Conservation (phyloP, 495 filamentous ascomycete genomes). For the Chaetomium fimeti region DNA sequence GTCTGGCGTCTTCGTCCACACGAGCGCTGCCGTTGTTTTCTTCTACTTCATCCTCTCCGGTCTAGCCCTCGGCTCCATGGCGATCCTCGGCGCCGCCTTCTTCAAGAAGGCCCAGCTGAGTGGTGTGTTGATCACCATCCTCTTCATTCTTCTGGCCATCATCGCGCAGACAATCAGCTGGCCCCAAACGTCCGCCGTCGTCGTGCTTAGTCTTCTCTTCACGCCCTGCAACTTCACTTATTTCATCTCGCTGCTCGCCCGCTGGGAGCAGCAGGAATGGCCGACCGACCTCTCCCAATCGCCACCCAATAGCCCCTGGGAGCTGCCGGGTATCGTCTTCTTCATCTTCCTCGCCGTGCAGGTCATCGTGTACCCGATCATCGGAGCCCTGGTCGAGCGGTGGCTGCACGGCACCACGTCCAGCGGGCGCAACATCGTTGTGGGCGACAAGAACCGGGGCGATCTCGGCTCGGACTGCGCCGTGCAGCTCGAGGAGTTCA, state of each 20-base stretch:
- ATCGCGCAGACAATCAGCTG: slow-evolving; percentile 63
- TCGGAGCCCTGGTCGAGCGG: slow-evolving; percentile 72
- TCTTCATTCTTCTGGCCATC: slow-evolving; percentile 65
- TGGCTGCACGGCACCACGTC: slow-evolving; percentile 70
- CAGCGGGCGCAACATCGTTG: slow-evolving; percentile 55
- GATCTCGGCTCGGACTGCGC: slow-evolving; percentile 47
- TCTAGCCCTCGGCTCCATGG: slow-evolving; percentile 63
- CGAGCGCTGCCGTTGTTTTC: slow-evolving; percentile 58
- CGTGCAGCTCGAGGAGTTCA: slow-evolving; percentile 65
- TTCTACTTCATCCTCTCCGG: slow-evolving; percentile 64
- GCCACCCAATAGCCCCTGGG: slow-evolving; percentile 61
- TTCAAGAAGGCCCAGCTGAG: slow-evolving; percentile 76
- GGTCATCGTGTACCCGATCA: slow-evolving; percentile 66
- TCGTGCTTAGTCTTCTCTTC: slow-evolving; percentile 66
- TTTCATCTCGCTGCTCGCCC: slow-evolving; percentile 65
- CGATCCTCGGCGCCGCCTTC: slow-evolving; percentile 67
- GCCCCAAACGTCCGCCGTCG: slow-evolving; percentile 56
- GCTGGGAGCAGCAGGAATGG: slow-evolving; percentile 58
- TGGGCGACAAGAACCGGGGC: slow-evolving; percentile 35
- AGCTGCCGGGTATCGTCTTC: slow-evolving; percentile 62
- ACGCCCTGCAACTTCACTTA: slow-evolving; percentile 75
- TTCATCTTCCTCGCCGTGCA: slow-evolving; percentile 71
- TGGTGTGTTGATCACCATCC: slow-evolving; percentile 65
- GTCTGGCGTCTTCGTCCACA: slow-evolving; percentile 60
- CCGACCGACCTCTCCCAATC: slow-evolving; percentile 55